phyloP scores from a whole-genome alignment of 1,284 basidiomycete genomes.

The Kwoniella shivajii region DNA sequence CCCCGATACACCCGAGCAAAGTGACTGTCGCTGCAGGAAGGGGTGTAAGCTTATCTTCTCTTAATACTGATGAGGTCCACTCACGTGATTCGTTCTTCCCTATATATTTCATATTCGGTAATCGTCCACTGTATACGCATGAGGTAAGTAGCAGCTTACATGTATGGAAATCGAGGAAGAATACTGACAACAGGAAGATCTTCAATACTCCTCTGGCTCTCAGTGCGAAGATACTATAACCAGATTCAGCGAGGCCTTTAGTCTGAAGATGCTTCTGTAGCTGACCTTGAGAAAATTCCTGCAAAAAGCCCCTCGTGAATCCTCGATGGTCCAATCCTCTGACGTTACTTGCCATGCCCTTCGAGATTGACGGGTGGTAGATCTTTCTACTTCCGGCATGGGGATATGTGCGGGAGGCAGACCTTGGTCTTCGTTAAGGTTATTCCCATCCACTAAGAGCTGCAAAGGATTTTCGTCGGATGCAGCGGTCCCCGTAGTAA shows the following conservation, averaged over 20 bases:
- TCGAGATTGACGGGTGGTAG: background rate
- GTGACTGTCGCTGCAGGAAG: conserved; percentile 10
- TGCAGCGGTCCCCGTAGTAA: background rate
- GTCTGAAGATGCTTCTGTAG: background rate
- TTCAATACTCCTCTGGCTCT: conserved; percentile 15
- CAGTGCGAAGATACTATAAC: conserved; percentile 21
- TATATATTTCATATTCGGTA: conserved; percentile 33
- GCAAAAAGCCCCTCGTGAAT: conserved; percentile 18
- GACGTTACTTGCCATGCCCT: background rate
- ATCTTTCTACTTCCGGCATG: background rate
- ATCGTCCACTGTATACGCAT: conserved; percentile 31
- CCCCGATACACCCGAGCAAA: conserved; percentile 35
- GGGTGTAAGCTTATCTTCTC: background rate
- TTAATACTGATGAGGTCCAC: background rate
- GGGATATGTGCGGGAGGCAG: background rate
- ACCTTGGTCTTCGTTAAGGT: background rate
- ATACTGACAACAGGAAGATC: conserved; percentile 24
- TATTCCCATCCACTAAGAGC: background rate
- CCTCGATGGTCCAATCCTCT: background rate
- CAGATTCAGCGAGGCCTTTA: background rate
- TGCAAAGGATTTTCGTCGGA: background rate
- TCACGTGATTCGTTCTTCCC: conserved; percentile 26
- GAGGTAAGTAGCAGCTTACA: background rate
- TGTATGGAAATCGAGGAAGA: too few relatives aligned
- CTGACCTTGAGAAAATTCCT: conserved; percentile 31